Percentiles rank a stretch among this genome's conserved stretches.
Conservation (phyloP, 1,284 basidiomycete species). For the Ustilago nuda region DNA sequence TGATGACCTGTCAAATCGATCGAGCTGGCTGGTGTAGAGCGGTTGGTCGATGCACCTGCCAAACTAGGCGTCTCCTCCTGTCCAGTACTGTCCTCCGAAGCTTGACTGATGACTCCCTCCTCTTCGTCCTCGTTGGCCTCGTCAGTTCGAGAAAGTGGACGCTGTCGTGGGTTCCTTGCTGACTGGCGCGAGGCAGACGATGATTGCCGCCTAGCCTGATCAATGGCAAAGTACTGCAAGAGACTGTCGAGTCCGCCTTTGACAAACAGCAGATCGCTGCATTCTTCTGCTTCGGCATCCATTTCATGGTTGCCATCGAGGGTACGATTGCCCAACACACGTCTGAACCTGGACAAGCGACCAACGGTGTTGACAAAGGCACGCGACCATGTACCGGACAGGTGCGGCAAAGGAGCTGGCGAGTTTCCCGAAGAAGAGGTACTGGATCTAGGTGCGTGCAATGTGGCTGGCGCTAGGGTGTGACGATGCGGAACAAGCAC, state of each 20-base stretch:
- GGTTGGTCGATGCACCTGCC: conserved; percentile 46
- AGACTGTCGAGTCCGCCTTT: conserved; percentile 60
- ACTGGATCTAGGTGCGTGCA: background rate
- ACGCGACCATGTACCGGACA: conserved; percentile 75
- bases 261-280: conserved; percentile 53
- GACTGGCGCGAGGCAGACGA: conserved; percentile 8
- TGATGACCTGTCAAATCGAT: conserved; percentile 41
- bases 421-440: background rate
- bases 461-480: conserved; percentile 18
- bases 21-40: conserved; percentile 57
- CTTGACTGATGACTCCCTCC: conserved; percentile 29
- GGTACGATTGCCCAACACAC: conserved; percentile 72
- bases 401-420: conserved; percentile 48
- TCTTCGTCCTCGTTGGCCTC: conserved; percentile 48
- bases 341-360: conserved; percentile 81
- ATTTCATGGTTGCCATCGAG: conserved; percentile 35
- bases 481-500: conserved; percentile 44
- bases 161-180: conserved; percentile 17
- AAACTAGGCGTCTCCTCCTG: conserved; percentile 59
- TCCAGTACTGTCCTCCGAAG: conserved; percentile 44
- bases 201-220: conserved; percentile 27
- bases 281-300: conserved; percentile 70
- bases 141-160: conserved; percentile 30
- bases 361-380: conserved; percentile 84
- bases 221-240: conserved; percentile 50